These are phyloP conservation scores for Fusarium denticulatum DNA, from an alignment of 2,329 filamentous ascomycete genomes.

Conservation along the genomic window DNA sequence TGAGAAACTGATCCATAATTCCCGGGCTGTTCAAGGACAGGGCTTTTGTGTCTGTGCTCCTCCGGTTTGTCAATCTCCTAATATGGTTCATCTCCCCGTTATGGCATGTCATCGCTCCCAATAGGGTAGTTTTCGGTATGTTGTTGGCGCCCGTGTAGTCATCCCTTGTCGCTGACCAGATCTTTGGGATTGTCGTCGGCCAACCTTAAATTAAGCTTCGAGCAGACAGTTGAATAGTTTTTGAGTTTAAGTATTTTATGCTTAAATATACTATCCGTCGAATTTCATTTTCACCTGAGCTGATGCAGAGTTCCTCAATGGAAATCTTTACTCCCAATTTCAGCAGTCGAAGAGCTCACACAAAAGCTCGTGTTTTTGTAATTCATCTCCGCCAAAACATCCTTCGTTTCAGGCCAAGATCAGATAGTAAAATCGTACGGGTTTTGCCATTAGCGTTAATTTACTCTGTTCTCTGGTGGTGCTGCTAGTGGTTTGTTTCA, in stretches of 20 bases:
- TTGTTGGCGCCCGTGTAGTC: background rate
- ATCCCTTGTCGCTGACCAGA: background rate
- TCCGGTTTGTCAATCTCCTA: background rate
- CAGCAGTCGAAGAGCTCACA: no score
- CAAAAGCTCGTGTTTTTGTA: background rate
- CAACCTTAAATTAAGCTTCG: background rate
- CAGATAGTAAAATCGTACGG: background rate
- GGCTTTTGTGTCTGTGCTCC: background rate
- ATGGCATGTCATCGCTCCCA: background rate
- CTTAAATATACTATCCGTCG: accelerated
- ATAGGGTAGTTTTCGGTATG: background rate
- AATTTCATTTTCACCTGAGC: accelerated
- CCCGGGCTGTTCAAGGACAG: accelerated
- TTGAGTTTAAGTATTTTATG: background rate
- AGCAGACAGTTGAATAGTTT: accelerated
- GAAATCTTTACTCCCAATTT: no score
- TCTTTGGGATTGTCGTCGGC: background rate
- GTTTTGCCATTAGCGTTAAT: background rate
- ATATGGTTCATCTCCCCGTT: background rate
- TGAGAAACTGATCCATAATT: background rate
- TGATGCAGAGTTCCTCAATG: accelerated
- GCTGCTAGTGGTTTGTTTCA: background rate
- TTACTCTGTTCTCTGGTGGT: background rate
- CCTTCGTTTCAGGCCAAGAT: background rate
- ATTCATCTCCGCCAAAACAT: background rate